Percentiles rank a stretch among this genome's conserved stretches.
phyloP scores from a whole-genome alignment of 257 asterid genomes.

The Lycium ferocissimum region DNA sequence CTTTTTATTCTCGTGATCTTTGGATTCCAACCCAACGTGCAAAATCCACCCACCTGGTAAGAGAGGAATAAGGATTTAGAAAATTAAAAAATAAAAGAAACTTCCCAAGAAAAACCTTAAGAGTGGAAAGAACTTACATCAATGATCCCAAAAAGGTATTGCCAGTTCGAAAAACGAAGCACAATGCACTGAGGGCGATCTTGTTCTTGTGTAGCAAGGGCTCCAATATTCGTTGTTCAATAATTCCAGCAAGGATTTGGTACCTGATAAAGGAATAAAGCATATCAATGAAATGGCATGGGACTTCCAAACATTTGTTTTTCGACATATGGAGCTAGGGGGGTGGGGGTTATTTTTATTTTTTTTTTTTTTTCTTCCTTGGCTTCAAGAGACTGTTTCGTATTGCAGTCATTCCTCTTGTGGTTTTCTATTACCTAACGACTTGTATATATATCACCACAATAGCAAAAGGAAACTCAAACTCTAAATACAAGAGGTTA shows the following conservation, averaged over 20 bases:
- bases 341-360: background rate
- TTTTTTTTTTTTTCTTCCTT: background rate
- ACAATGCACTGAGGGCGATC: slow-evolving; percentile 73
- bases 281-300: background rate
- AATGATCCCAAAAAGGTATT: slow-evolving; percentile 93
- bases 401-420: background rate
- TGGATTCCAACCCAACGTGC: slow-evolving; percentile 91
- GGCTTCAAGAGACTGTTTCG: background rate
- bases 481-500: background rate
- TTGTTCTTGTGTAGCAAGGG: slow-evolving; percentile 86
- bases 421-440: background rate
- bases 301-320: slow-evolving; percentile 7
- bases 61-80: background rate
- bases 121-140: slow-evolving; percentile 51
- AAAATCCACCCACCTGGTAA: slow-evolving; percentile 94
- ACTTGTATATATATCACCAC: background rate
- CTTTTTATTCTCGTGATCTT: slow-evolving; percentile 59
- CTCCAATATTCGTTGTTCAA: slow-evolving; percentile 84
- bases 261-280: slow-evolving; percentile 55
- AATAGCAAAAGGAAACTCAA: background rate
- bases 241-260: slow-evolving; percentile 88
- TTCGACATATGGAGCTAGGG: background rate
- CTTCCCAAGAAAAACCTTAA: background rate
- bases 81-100: slow-evolving; percentile 11
- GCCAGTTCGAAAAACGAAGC: slow-evolving; percentile 92